Percentiles rank a stretch among this genome's conserved stretches.
These are phyloP conservation scores for Avena atlantica DNA, from an alignment of 176 grass and related monocot species.

Conservation along the genomic window DNA sequence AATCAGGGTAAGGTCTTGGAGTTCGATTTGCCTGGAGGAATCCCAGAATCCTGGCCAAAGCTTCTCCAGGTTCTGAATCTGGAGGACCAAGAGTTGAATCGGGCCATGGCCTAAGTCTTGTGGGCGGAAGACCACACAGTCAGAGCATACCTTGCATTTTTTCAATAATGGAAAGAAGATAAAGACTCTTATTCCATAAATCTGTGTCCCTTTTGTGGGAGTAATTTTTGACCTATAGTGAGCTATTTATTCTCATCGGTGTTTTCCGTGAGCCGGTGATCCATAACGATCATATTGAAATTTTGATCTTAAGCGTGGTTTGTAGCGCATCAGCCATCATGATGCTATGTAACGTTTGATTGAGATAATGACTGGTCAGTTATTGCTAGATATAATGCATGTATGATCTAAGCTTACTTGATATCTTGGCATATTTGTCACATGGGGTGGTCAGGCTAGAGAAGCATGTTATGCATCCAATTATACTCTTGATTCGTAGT, in stretches of 20 bases:
- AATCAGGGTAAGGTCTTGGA: constrained; percentile 78
- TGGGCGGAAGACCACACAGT: neutral
- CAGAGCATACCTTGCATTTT: constrained; percentile 25
- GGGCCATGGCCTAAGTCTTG: constrained; percentile 60
- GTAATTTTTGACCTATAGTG: constrained; percentile 23
- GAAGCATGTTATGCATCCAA: neutral
- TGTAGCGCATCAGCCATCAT: neutral
- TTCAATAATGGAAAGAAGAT: constrained; percentile 55
- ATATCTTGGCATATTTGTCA: neutral
- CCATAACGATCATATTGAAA: neutral
- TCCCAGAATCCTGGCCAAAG: constrained; percentile 93
- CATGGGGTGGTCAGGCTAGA: neutral
- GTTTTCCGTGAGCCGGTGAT: constrained; percentile 43
- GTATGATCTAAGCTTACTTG: neutral
- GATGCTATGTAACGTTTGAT: neutral
- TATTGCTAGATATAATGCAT: neutral
- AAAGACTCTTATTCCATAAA: constrained; percentile 45
- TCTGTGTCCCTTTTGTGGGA: constrained; percentile 29
- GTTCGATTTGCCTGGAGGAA: constrained; percentile 91
- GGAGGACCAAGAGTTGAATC: constrained; percentile 69
- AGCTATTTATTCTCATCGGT: constrained; percentile 35
- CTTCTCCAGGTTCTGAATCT: constrained; percentile 78
- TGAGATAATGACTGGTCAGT: neutral
- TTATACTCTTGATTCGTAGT: no score
- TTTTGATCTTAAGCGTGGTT: neutral